Evolutionary conservation across 2,329 filamentous ascomycete species (phyloP), one percentile per base, ranked within the genome.

Genomic region (Penicillium oxalicum): DNA sequence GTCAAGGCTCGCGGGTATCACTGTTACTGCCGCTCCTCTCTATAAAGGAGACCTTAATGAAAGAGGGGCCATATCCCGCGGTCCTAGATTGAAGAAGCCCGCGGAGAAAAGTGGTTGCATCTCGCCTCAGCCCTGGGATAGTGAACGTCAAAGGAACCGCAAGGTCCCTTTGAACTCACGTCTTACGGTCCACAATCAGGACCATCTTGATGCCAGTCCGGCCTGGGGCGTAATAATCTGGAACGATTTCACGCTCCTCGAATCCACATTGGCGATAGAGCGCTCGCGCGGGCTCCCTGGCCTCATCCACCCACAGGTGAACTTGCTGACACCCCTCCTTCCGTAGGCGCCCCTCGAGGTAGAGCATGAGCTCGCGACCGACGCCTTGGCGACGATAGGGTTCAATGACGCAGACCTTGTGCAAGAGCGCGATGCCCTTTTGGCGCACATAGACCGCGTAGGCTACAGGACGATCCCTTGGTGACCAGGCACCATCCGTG

Each of bases 221-320:
- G 44, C 74, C 74, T 53, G 68, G 67, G 27, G 71, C 71, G 58
- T 79, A 79, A 61, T 79, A 79, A 60, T 77, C 68, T 40, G 62
- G 60, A 40, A 76, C 69, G 40, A 65, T 63, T 53, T 77, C 72
- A 25, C 66, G 61, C 62, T 76, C 69, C 49, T 68, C 57, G 61
- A 78, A 79, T 37, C 71, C 73, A 61, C 62, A 69, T 6, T 67
- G 65, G 25, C 55, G 48, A 63, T 79, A 79, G 50, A 78, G 58
- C 42, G 61, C 61, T 54, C 70, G 67, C 5, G 77, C 75, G 50
- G 69, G 64, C 33, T 64, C 57, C 54, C 74, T 70, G 41, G 60
- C 68, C 61, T 74, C 70, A 53, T 79, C 75, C 39, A 78, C 76
- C 77, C 76, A 78, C 45, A 78, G 59, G 38, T 75, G 70, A 48